A percentile compares a stretch with the other conserved stretches of the same genome.
Evolutionary conservation across 768 basidiomycete species (phyloP).

Genomic region (Calocera cornea): DNA sequence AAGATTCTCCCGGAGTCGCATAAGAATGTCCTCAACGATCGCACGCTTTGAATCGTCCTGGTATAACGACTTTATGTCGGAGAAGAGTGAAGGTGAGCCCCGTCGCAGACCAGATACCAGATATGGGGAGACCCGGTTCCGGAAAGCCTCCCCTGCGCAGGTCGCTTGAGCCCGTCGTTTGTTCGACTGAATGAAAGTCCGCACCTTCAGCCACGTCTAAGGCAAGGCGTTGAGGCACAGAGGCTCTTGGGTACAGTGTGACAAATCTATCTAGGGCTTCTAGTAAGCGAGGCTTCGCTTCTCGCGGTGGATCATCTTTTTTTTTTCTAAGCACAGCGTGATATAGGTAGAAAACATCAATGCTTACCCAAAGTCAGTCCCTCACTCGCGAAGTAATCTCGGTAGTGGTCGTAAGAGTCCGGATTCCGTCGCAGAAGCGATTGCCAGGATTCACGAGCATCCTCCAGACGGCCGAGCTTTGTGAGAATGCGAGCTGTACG

Average conservation of each 20-base stretch:
- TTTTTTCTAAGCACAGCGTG: background rate
- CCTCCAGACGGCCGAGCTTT: conserved; percentile 43
- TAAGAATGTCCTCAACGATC: conserved; percentile 54
- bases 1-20: conserved; percentile 33
- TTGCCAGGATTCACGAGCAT: conserved; percentile 72
- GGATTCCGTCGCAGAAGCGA: conserved; percentile 72
- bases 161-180: background rate
- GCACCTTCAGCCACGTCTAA: conserved; percentile 49
- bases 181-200: conserved; percentile 6
- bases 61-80: conserved; percentile 81
- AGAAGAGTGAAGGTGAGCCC: conserved; percentile 86
- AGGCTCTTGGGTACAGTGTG: conserved; percentile 48
- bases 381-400: conserved; percentile 51
- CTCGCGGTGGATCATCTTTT: background rate
- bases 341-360: background rate
- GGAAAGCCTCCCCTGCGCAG: conserved; percentile 52
- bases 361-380: conserved; percentile 51
- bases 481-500: conserved; percentile 60
- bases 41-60: conserved; percentile 46
- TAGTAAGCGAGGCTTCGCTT: conserved; percentile 27
- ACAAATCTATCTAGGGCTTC: conserved; percentile 46
- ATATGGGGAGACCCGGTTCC: conserved; percentile 48
- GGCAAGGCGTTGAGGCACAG: conserved; percentile 58
- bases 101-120: conserved; percentile 55
- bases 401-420: conserved; percentile 70